Evolutionary conservation across 768 basidiomycete species (phyloP), one percentile per base, ranked within the genome.

Genomic region (Mycena venus): DNA sequence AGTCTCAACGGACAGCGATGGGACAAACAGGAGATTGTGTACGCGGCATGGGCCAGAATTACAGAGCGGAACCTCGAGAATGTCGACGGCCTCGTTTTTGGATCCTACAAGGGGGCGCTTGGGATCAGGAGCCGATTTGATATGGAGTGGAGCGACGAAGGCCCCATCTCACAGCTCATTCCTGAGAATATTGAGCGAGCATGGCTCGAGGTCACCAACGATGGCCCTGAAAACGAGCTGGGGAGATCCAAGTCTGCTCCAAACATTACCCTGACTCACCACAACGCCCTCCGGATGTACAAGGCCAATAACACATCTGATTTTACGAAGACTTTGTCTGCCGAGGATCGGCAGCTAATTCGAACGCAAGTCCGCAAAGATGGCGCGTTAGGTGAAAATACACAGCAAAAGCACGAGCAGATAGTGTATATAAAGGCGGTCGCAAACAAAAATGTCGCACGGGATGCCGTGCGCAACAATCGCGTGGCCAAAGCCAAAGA

Each of bases 171-270:
- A 14, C 10, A 25, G 25, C 42, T 51, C 27, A n/a, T 44, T 10
- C 47, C 25, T 2, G 42, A 64, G 17, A 44, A 64, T 31, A 64
- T 64, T n/a, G 59, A 62, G 17, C 38, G 36, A 6, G 68, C 73
- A 17, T 79, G 47, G 34, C 72, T 79, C 59, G 68, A 66, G 14
- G 19, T 72, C 6, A 79, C 79, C 2, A 80, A 80, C 51, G 76
- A 80, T 47, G 70, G 44, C 5, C 73, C 73, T 49, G 79, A 80
- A 51, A 72, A 77, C 4, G 67, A 56, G 2, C 61, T 79, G 1
- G 77, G 79, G 0, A 42, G 19, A 3, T 23, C 25, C 15, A 2
- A 29, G 12, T 29, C 36, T 1, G 47, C 47, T 6, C 68, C 68
- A n/a, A 70, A 58, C 32, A 62, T 64, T 31, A 65, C 73, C 1